Evolutionary conservation across 2,329 filamentous ascomycete genomes (phyloP), one percentile per base, ranked within the genome.

Genomic region (Curvularia hawaiiensis): DNA sequence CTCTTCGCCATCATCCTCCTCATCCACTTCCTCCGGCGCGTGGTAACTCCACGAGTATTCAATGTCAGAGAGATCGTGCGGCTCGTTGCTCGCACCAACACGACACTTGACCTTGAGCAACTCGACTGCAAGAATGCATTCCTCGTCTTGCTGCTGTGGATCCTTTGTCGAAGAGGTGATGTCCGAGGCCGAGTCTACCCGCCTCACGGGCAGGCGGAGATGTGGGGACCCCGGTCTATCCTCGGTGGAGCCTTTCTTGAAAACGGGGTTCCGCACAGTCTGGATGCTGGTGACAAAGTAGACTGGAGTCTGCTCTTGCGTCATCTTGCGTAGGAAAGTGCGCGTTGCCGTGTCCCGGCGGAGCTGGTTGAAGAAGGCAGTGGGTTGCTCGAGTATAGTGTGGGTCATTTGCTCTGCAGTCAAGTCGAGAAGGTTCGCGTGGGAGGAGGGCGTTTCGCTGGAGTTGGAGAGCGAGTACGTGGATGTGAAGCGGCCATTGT

Each of bases 251-350:
- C 53, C 60, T 22, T 64, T 59, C n/a, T 60, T 62, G 60, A 66
- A 68, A 3, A 58, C 59, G 26, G 67, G 65, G 33, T 68, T 71
- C 7, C 58, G 65, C 35, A 72, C 47, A 84, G 88, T 68, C 79
- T 85, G 3, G 66, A 76, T 16, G 73, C 79, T 1, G 70, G 82
- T 53, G 75, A 82, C 46, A 78, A 83, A 61, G 63, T 71, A 75
- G 9, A 73, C 56, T 11, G 68, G 64, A 44, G 62, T 62, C 84
- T 87, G 68, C 79, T 79, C 47, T 80, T 78, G 20, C 78, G 66
- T 62, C 51, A 67, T 63, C 7, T 65, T 63, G 56, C 61, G 63
- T 16, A 75, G 59, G 35, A 65, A 71, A 10, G 54, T 49, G 10
- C 62, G 67, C 4, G 64, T 58, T 14, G 59, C 44, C 20, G 63